Conservation (phyloP, 108 stramenopile species). For the Cylindrotheca fusiformis region DNA sequence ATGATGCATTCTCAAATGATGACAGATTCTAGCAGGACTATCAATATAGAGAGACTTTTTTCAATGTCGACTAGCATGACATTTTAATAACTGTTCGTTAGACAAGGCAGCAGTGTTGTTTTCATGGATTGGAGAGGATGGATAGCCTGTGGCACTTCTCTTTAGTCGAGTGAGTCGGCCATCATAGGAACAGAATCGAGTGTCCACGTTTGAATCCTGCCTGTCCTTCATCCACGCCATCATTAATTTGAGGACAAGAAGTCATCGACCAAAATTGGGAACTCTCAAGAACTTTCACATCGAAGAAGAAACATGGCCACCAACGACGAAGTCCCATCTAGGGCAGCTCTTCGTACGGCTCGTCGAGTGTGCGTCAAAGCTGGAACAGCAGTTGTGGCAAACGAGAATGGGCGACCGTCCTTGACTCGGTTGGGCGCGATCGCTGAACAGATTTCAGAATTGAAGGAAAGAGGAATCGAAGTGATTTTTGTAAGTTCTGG, state of each 20-base stretch:
- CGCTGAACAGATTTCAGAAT: slow-evolving; percentile 85
- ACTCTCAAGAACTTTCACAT: too few relatives aligned
- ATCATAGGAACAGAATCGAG: too few relatives aligned
- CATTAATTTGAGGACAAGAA: background rate
- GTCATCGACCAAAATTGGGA: too few relatives aligned
- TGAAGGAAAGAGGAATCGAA: slow-evolving; percentile 64
- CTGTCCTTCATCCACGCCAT: too few relatives aligned
- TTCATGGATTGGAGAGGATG: too few relatives aligned
- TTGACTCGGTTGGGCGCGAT: slow-evolving; percentile 87
- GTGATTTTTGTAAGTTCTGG: slow-evolving; percentile 83
- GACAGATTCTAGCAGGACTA: background rate
- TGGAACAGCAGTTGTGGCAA: slow-evolving; percentile 88
- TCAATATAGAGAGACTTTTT: background rate
- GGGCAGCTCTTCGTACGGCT: slow-evolving; percentile 60
- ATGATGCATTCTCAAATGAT: background rate
- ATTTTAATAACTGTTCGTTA: too few relatives aligned
- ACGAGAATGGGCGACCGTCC: slow-evolving; percentile 85
- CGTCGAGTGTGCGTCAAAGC: slow-evolving; percentile 84
- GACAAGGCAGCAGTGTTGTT: too few relatives aligned
- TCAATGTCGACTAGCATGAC: background rate
- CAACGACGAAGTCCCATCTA: slow-evolving; percentile 13
- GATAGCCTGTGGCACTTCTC: too few relatives aligned
- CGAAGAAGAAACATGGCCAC: slow-evolving; percentile 8
- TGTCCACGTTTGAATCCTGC: too few relatives aligned
- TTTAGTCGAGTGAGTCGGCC: too few relatives aligned